A percentile compares a stretch with the other conserved stretches of the same genome.
phyloP scores from a whole-genome alignment of 2,329 filamentous ascomycete species.

The Hymenoscyphus infarciens region DNA sequence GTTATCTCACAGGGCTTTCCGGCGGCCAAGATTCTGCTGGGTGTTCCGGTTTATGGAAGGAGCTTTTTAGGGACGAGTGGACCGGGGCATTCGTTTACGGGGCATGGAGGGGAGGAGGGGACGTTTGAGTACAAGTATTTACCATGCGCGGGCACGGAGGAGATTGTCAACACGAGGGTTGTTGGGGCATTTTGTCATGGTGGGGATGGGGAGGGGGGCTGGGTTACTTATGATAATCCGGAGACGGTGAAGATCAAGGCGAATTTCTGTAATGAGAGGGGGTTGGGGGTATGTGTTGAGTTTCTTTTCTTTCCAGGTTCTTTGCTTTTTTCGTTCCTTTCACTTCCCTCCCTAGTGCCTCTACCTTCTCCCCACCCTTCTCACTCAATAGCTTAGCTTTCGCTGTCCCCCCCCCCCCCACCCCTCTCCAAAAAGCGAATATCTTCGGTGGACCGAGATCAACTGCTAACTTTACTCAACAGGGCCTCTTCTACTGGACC shows the following conservation, averaged over 20 bases:
- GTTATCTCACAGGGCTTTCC: conserved; percentile 64
- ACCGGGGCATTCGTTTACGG: conserved; percentile 59
- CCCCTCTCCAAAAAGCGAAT: too few relatives aligned
- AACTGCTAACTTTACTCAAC: conserved; percentile 2
- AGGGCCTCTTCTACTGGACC: conserved; percentile 80
- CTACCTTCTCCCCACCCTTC: too few relatives aligned
- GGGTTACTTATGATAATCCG: conserved; percentile 76
- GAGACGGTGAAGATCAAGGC: conserved; percentile 75
- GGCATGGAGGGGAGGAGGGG: conserved; percentile 59
- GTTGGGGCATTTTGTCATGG: conserved; percentile 71
- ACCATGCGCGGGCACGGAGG: conserved; percentile 57
- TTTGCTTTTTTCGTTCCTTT: neutral
- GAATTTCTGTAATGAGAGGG: conserved; percentile 65
- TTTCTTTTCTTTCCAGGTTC: neutral
- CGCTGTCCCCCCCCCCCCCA: too few relatives aligned
- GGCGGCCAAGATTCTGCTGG: conserved; percentile 68
- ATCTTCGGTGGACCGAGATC: too few relatives aligned
- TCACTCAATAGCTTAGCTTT: too few relatives aligned
- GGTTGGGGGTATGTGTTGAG: conserved; percentile 54
- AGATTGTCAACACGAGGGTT: conserved; percentile 62
- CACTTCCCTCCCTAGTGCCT: too few relatives aligned
- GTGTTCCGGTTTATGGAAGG: conserved; percentile 71
- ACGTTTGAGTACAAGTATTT: conserved; percentile 72
- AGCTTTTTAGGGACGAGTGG: conserved; percentile 66
- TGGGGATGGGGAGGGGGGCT: conserved; percentile 70